A percentile compares a stretch with the other conserved stretches of the same genome.
Conservation (phyloP, 139 green algal species). For the Chlamydomonas sp. region DNA sequence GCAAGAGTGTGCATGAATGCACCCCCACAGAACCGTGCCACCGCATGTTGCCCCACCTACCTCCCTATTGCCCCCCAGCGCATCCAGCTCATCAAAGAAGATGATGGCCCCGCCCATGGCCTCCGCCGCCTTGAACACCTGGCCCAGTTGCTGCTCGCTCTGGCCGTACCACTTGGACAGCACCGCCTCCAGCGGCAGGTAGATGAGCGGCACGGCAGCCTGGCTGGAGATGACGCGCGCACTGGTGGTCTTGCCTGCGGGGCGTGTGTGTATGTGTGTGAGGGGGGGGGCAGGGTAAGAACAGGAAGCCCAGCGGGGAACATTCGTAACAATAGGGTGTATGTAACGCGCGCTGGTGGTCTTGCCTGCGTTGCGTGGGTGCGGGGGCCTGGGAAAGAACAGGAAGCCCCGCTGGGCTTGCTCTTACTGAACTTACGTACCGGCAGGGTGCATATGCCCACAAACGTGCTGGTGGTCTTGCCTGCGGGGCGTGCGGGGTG, state of each 20-base stretch:
- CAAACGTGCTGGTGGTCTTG: too few relatives aligned
- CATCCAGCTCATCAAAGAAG: slow-evolving; percentile 85
- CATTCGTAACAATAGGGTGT: too few relatives aligned
- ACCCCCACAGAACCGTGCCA: too few relatives aligned
- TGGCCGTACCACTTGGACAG: slow-evolving; percentile 83
- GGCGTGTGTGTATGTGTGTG: slow-evolving; percentile 19
- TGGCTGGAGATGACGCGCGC: slow-evolving; percentile 79
- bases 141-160: slow-evolving; percentile 53
- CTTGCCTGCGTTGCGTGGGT: slow-evolving; percentile 76
- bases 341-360: too few relatives aligned
- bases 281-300: not conserved
- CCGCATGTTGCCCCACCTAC: not conserved
- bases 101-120: slow-evolving; percentile 61
- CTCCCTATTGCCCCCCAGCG: slow-evolving; percentile 59
- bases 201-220: slow-evolving; percentile 87
- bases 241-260: slow-evolving; percentile 90
- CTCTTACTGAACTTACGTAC: too few relatives aligned
- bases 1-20: too few relatives aligned
- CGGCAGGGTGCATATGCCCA: too few relatives aligned
- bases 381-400: not conserved
- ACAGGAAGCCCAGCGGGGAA: not conserved
- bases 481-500: too few relatives aligned
- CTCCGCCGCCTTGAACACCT: slow-evolving; percentile 64
- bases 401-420: not conserved
- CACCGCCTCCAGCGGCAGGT: slow-evolving; percentile 90